A percentile compares a stretch with the other conserved stretches of the same genome.
These are phyloP conservation scores for Eremochloa ophiuroides DNA, from an alignment of 176 grass and related monocot species.

Conservation along the genomic window DNA sequence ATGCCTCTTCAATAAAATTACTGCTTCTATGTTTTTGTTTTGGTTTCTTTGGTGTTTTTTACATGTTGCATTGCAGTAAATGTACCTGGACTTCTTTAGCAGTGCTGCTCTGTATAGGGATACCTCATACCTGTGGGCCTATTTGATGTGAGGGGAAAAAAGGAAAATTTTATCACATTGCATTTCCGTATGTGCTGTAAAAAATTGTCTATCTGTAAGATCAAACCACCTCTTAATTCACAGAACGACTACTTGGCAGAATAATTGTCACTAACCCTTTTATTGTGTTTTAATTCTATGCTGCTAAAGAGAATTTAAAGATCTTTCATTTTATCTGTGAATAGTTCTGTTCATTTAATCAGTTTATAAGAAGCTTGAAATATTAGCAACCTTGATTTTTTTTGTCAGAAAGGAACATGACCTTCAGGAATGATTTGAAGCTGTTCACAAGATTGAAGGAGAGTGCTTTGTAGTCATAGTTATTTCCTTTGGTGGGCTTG, in stretches of 20 bases:
- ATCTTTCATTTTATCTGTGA: background rate
- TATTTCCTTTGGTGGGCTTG: slow-evolving; percentile 1
- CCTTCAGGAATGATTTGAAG: background rate
- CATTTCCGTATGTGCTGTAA: background rate
- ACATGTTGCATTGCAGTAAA: background rate
- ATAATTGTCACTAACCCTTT: background rate
- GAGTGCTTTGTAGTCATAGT: background rate
- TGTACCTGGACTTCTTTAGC: slow-evolving; percentile 1
- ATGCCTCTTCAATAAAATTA: slow-evolving; percentile 8
- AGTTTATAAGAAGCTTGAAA: background rate
- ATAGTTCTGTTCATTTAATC: background rate
- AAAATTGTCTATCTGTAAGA: background rate
- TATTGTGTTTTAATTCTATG: background rate
- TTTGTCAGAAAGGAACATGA: background rate
- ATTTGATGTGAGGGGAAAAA: background rate
- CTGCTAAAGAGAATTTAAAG: background rate
- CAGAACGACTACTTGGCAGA: background rate
- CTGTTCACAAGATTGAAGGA: background rate
- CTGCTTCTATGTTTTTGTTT: slow-evolving; percentile 2
- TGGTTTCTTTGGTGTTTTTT: background rate
- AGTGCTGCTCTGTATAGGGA: background rate
- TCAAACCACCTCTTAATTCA: background rate
- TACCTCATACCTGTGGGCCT: background rate
- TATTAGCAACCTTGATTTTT: background rate
- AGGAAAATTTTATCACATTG: background rate